Base-by-base conservation (phyloP, 805 yeast genomes). In the Starmera dryadoides region DNA sequence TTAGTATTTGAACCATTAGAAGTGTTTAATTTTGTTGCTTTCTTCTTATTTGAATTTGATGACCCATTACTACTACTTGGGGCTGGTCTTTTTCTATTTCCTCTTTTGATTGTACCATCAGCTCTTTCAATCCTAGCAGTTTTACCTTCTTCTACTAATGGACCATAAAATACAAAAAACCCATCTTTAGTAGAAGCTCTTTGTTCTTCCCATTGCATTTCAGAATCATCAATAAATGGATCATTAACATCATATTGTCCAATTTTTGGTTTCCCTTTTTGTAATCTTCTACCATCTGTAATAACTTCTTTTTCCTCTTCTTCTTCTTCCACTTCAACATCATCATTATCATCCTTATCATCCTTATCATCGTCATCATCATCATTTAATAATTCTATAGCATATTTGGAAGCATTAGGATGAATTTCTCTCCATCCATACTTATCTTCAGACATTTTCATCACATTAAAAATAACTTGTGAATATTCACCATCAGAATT, bases 221-320 rank as follows among this genome's bases (percentile, higher is more conserved):
- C 99, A 14, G 86, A 75, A 61, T 93, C 98, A 63, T 93, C 99
- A 42, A 93, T 93, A 54, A 93, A 93, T 2, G 98, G 98, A 60
- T 93, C 99, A 43, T 85, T 80, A 36, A 77, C 69, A 57, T 93
- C 98, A 60, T 93, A 93, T 55, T 86, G 87, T 2, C 96, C 96
- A 28, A 88, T 86, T 47, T 84, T 76, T 38, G 88, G 74, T 52
- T 82, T 82, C 30, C 75, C 70, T 50, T 68, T 68, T 53, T 68
- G 71, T 35, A 62, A 59, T 44, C 70, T 68, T 64, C 56, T 60
- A 55, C 40, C 66, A 60, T 52, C 69, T 64, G 52, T 67, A 72
- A 48, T 65, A 61, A 42, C 41, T 36, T 33, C 30, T 22, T 42
- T 37, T 21, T 50, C 53, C 15, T 59, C 60, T 19, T 59, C 68